Conservation (phyloP, 495 filamentous ascomycete genomes). For the Xylaria longipes region DNA sequence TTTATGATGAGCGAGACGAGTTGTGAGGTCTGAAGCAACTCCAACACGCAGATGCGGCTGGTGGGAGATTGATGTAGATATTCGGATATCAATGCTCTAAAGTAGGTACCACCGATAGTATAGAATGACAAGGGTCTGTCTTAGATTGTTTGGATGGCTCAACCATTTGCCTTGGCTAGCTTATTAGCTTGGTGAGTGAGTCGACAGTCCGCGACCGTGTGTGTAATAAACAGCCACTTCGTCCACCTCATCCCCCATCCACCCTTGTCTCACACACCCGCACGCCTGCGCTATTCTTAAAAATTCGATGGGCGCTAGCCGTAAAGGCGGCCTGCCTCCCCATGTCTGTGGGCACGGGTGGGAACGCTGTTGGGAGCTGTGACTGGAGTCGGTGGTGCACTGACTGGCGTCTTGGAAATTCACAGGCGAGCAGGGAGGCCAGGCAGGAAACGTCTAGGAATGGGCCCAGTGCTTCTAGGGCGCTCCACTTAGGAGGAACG, state of each 20-base stretch:
- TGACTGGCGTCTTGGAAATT: conserved; percentile 17
- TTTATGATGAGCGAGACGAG: conserved; percentile 30
- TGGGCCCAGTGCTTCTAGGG: conserved; percentile 41
- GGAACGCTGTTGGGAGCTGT: conserved; percentile 11
- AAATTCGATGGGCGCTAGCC: conserved; percentile 43
- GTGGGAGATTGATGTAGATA: conserved; percentile 46
- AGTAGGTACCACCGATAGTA: conserved; percentile 1
- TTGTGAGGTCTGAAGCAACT: conserved; percentile 16
- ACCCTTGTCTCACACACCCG: conserved; percentile 42
- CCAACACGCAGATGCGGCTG: conserved; percentile 19
- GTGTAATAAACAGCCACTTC: conserved; percentile 39
- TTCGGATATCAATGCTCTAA: conserved; percentile 36
- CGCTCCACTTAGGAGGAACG: conserved; percentile 35
- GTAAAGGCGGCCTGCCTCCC: conserved; percentile 39
- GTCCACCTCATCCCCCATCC: conserved; percentile 22
- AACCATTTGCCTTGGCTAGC: conserved; percentile 26
- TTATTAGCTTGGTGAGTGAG: conserved; percentile 27
- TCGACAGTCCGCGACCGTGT: conserved; percentile 34
- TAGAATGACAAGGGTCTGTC: conserved; percentile 32
- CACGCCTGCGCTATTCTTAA: conserved; percentile 45
- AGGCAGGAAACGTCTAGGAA: conserved; percentile 35
- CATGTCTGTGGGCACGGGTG: conserved; percentile 25
- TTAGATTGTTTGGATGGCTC: conserved; percentile 41
- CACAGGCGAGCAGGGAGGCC: conserved; percentile 26
- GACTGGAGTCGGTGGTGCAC: conserved; percentile 19